Percentiles rank a stretch among this genome's conserved stretches.
Conservation (phyloP, 192 early-diverging fungal species). For the Gigaspora rosea region DNA sequence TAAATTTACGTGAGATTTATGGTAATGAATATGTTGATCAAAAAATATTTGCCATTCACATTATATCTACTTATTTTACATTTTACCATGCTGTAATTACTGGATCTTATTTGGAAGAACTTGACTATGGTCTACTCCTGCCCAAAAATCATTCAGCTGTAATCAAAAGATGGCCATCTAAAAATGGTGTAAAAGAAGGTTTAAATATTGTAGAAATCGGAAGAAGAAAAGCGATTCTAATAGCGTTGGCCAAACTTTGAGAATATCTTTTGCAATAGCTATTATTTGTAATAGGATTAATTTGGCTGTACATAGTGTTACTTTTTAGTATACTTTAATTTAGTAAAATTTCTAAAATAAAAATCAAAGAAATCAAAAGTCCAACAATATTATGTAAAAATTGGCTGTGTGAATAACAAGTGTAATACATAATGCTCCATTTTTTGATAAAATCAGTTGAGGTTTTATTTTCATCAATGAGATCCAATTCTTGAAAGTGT, state of each 20-base stretch:
- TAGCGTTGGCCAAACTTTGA: neutral
- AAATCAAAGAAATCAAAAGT: no score
- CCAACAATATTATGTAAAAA: no score
- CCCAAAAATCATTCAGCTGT: neutral
- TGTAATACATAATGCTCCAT: no score
- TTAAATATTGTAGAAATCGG: neutral
- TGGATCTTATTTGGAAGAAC: neutral
- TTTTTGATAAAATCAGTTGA: no score
- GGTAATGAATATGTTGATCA: neutral
- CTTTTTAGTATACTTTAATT: no score
- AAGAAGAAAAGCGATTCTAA: neutral
- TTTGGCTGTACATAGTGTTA: no score
- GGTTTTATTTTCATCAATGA: no score
- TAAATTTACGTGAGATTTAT: neutral
- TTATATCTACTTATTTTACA: conserved; percentile 5
- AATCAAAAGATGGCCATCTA: neutral
- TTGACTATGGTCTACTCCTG: neutral
- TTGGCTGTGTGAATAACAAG: no score
- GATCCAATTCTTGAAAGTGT: no score
- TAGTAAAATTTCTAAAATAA: no score
- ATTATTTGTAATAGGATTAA: no score
- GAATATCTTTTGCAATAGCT: conserved; percentile 1
- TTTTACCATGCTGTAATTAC: neutral
- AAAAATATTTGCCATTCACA: neutral
- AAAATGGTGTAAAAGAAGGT: neutral